Evolutionary conservation across 2,329 filamentous ascomycete species (phyloP).

Genomic region (Trichocomaceae sp.): DNA sequence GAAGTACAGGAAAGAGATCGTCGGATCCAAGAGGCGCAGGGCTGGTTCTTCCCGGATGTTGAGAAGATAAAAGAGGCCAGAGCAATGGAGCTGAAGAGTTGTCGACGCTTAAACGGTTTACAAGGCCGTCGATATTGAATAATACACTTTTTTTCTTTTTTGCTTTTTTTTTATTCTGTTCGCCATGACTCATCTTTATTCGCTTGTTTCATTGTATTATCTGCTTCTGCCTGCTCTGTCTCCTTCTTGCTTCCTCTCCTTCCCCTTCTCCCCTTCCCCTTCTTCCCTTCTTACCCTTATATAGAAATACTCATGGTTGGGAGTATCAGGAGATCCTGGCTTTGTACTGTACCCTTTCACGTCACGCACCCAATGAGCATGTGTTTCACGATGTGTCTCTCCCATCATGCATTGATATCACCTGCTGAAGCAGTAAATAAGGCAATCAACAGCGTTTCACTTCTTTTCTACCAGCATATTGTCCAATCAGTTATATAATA

Average conservation of each 20-base stretch:
- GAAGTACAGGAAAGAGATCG: constrained; percentile 62
- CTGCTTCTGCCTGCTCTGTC: not conserved
- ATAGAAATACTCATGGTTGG: constrained; percentile 9
- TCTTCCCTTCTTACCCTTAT: constrained; percentile 3
- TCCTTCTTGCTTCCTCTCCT: not conserved
- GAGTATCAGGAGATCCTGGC: constrained; percentile 1
- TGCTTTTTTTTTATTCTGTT: constrained; percentile 5
- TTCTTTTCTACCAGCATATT: too few species aligned
- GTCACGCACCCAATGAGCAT: not conserved
- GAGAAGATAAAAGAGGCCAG: constrained; percentile 69
- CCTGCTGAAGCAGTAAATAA: not conserved
- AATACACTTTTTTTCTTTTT: too few species aligned
- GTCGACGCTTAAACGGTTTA: constrained; percentile 50
- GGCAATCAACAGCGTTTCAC: not conserved
- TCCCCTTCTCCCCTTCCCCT: not conserved
- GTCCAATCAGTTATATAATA: too few species aligned
- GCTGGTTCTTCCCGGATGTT: constrained; percentile 78
- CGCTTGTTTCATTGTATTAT: constrained; percentile 6
- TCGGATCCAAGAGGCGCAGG: constrained; percentile 69
- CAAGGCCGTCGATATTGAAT: constrained; percentile 20
- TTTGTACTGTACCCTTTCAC: constrained; percentile 1
- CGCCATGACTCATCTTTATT: constrained; percentile 3
- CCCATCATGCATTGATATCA: not conserved
- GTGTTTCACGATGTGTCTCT: not conserved
- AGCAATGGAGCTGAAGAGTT: constrained; percentile 54